Evolutionary conservation across 2,329 filamentous ascomycete species (phyloP), one percentile per base, ranked within the genome.

Genomic region (Alternaria tenuissima): DNA sequence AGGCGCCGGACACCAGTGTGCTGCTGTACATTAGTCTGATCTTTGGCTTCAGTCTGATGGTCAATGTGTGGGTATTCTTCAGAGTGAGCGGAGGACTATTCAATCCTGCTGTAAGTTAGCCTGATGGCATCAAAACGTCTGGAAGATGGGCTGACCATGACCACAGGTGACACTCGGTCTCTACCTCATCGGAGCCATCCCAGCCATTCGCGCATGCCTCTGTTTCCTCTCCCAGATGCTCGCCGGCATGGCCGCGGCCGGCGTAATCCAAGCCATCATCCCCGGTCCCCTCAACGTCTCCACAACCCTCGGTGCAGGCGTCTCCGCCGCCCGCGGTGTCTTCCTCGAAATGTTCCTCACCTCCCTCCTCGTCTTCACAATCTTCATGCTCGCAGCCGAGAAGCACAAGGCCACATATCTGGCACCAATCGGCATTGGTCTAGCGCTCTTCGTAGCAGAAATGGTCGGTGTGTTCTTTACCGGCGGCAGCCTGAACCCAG

Each of bases 371-470:
- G 74, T 80, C 56, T 79, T 80, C 53, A 79, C 77, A 2, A 79
- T 80, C 49, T 78, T 80, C 67, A 89, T 92, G 85, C 82, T 92
- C 44, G 89, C 89, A 0, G 86, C 87, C 4, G 89, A 92, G 74
- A 92, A 93, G 79, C 89, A 92, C 75, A 88, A 88, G 44, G 87
- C 87, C 3, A 93, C 90, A 0, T 91, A 85, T 71, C 79, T 92
- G 1, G 90, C 90, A 0, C 90, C 91, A 0, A 79, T 93, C 4
- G 89, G 88, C 12, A 91, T 93, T 66, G 91, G 91, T 1, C 77
- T 92, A 2, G 82, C 89, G 0, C 83, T 93, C 54, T 92, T 93
- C 75, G 84, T 92, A 43, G 80, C 81, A 0, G 82, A 87, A 58
- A 63, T 87, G 51, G 78, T 81, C 4, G 84, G 78, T 16, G 79